Conservation (phyloP, 495 filamentous ascomycete genomes). For the Aspergillus egyptiacus region DNA sequence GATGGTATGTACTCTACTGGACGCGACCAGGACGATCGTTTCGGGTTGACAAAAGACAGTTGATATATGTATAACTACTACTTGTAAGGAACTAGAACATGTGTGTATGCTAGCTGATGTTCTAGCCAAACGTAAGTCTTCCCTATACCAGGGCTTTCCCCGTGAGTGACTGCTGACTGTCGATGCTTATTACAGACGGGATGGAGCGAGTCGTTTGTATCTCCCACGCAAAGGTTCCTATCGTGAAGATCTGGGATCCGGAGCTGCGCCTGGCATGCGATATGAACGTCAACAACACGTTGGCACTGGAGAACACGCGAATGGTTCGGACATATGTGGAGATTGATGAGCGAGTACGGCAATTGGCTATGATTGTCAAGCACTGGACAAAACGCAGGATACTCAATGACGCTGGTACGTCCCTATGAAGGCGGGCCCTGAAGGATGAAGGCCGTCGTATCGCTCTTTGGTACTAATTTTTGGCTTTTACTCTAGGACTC, state of each 20-base stretch:
- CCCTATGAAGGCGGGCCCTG: not conserved
- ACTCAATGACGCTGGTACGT: slow-evolving; percentile 90
- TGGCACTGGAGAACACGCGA: slow-evolving; percentile 90
- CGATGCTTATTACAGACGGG: slow-evolving; percentile 55
- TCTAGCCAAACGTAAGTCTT: slow-evolving; percentile 69
- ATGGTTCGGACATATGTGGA: slow-evolving; percentile 98
- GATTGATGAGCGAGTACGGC: slow-evolving; percentile 84
- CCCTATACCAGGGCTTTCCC: not conserved
- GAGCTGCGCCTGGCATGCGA: slow-evolving; percentile 87
- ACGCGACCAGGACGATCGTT: not conserved
- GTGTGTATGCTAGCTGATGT: slow-evolving; percentile 84
- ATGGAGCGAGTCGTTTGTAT: slow-evolving; percentile 96
- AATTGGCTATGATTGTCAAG: slow-evolving; percentile 92
- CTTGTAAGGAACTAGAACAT: slow-evolving; percentile 74
- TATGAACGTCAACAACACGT: slow-evolving; percentile 97
- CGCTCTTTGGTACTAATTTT: slow-evolving; percentile 4
- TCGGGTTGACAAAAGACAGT: slow-evolving; percentile 49
- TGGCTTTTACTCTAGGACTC: slow-evolving; percentile 56
- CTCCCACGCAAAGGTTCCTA: slow-evolving; percentile 89
- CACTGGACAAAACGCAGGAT: slow-evolving; percentile 91
- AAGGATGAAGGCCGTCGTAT: not conserved
- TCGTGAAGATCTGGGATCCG: slow-evolving; percentile 98
- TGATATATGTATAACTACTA: slow-evolving; percentile 94
- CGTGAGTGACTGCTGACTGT: slow-evolving; percentile 11
- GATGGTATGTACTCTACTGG: slow-evolving; percentile 60